Base-by-base conservation (phyloP, 306 rosid species). In the apple (Malus domestica) region DNA sequence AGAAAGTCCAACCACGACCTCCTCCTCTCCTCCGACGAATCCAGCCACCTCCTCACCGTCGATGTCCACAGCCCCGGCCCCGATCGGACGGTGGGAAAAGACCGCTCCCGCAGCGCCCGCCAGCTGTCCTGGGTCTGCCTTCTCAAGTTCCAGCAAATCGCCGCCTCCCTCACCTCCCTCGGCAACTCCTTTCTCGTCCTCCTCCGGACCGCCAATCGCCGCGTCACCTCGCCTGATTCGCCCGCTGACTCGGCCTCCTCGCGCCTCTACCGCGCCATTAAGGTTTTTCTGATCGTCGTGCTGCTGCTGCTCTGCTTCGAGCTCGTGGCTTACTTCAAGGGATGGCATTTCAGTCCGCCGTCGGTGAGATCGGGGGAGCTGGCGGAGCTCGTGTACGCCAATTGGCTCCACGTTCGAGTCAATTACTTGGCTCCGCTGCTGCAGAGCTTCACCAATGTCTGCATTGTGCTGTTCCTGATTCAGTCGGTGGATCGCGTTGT, bases 321-420 rank as follows among this genome's bases (percentile, higher is more conserved):
- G 89, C 88, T 95, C 14, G 80, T 85, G 3, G 99, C 99, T 10
- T 95, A 90, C 87, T 95, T 95, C 76, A 85, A 88, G 70, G 98
- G 98, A 23, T 95, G 97, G 98, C 98, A 95, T 87, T 95, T 95
- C 76, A 81, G 85, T 74, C 96, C 96, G 5, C 98, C 97, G 5
- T 57, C 84, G 20, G 85, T 86, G 35, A 76, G 87, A 25, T 88
- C 87, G 15, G 86, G 89, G 15, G 96, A 91, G 66, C 85, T 94
- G 70, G 61, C 87, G 42, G 97, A 73, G 35, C 69, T 75, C 30
- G 67, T 86, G 15, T 95, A 95, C 57, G 93, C 96, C 19, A 57
- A 58, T 76, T 95, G 99, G 99, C 85, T 95, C 3, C 85, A 85
- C 51, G 49, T 89, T 45, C 81, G 99, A 32, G 97, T 82, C 20